These are phyloP conservation scores for Auricularia heimuer DNA, from an alignment of 768 basidiomycete species.

Conservation along the genomic window DNA sequence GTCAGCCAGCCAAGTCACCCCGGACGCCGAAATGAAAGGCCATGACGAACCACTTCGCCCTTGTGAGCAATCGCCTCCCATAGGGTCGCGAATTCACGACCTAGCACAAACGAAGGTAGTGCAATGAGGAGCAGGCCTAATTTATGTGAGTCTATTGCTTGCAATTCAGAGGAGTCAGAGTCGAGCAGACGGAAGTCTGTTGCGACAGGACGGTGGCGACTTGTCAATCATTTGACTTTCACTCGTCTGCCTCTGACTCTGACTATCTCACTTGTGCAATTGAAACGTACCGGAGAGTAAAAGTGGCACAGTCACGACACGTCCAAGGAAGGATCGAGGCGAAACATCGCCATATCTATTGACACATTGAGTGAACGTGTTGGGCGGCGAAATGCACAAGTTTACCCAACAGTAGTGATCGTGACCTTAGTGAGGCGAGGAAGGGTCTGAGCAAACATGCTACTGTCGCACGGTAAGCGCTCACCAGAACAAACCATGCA, in stretches of 20 bases:
- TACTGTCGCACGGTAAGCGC: neutral
- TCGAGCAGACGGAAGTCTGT: too few species aligned
- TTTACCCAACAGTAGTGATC: neutral
- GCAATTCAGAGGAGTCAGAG: too few species aligned
- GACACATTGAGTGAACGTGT: neutral
- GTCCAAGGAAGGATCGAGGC: conserved; percentile 78
- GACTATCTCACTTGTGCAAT: too few species aligned
- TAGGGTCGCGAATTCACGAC: conserved; percentile 81
- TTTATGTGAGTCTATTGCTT: too few species aligned
- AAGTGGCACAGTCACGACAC: conserved; percentile 75
- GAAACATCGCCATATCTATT: conserved; percentile 79
- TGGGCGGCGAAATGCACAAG: neutral
- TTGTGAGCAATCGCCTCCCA: conserved; percentile 72
- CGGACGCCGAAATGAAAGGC: neutral
- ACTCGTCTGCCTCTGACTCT: neutral
- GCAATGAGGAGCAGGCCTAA: conserved; percentile 71
- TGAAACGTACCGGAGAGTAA: conserved; percentile 50
- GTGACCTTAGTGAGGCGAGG: neutral
- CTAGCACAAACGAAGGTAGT: conserved; percentile 84
- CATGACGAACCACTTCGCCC: neutral
- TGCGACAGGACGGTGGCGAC: too few species aligned
- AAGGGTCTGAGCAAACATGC: conserved; percentile 63
- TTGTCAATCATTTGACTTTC: too few species aligned
- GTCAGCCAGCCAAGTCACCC: neutral
- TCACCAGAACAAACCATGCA: conserved; percentile 49